Evolutionary conservation across 169 alveolate genomes (phyloP), one percentile per base, ranked within the genome.

Genomic region (Cystoisospora suis): DNA sequence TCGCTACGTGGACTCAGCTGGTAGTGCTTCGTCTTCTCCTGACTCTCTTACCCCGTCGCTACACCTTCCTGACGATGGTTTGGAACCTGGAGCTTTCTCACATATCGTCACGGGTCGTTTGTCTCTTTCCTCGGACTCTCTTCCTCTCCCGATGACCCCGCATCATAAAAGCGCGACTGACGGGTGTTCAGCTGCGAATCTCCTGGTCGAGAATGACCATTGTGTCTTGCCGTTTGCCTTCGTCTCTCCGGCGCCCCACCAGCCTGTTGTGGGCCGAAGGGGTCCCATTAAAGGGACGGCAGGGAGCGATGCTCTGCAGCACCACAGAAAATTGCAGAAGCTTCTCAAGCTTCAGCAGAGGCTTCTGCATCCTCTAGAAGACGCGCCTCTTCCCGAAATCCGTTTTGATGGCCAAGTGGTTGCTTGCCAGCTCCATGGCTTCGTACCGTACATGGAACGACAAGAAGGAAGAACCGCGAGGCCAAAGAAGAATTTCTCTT

Each of bases 401-500:
- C 42, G 15, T 34, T 72, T 72, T 34, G 83, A 72, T 17, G 83
- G 83, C 27, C 6, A 53, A 0, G 83, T 72, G 58, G 83, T 72
- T 29, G 83, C 42, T 1, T 72, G 83, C 29, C 58, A 72, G 83
- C 53, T 72, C 27, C 83, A 72, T 38, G 83, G 83, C 45, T 72
- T 38, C 45, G 42, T 72, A 17, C 83, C 83, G 47, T 72, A 17
- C 34, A 34, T 40, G n/a, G 83, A 72, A 6, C 15, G 83, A 72
- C 9, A 20, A 32, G 53, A 36, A 12, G 27, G 5, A 17, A 15
- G 83, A 5, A 34, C 9, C 56, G 56, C 3, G 45, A 38, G 42
- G n/a, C 80, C 38, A 34, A 72, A 20, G 83, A 6, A 65, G 40
- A 44, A 3, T n/a, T n/a, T n/a, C n/a, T n/a, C n/a, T n/a, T n/a